phyloP scores from a whole-genome alignment of 2,329 filamentous ascomycete genomes.

The Penicillium brasilianum region DNA sequence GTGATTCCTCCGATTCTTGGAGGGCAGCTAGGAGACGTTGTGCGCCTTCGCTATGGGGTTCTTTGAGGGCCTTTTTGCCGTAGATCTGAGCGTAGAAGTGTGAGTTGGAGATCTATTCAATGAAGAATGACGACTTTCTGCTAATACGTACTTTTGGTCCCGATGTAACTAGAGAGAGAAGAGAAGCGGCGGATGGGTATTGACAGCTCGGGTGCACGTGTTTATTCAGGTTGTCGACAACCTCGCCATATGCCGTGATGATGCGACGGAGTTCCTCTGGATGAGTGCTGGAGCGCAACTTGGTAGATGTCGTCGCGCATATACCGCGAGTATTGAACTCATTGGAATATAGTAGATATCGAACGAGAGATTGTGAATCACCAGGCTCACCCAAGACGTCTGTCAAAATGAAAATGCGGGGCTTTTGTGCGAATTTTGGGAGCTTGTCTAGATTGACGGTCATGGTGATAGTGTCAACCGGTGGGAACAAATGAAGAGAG shows the following conservation, averaged over 20 bases:
- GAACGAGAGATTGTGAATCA: not conserved
- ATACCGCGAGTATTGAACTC: not conserved
- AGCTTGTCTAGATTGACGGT: not conserved
- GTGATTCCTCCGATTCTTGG: not conserved
- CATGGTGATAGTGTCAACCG: not conserved
- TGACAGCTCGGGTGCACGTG: not conserved
- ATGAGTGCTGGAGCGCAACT: not conserved
- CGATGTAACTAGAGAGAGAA: not conserved
- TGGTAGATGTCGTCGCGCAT: not conserved
- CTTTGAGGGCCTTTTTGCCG: not conserved
- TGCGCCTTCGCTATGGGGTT: not conserved
- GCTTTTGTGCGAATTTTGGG: not conserved
- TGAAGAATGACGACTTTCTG: not conserved
- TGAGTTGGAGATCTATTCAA: not conserved
- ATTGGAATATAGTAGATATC: not conserved
- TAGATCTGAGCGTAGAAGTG: not conserved
- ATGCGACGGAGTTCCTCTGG: not conserved
- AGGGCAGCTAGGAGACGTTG: not conserved
- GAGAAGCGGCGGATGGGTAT: not conserved
- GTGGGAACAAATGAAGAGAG: not conserved
- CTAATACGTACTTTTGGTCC: not conserved
- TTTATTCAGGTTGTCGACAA: not conserved
- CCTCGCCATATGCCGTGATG: not conserved
- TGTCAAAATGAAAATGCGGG: not conserved
- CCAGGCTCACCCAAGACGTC: not conserved